Percentiles rank a stretch among this genome's conserved stretches.
Conservation (phyloP, 1,284 basidiomycete species). For the Garcileccinum viscosum region DNA sequence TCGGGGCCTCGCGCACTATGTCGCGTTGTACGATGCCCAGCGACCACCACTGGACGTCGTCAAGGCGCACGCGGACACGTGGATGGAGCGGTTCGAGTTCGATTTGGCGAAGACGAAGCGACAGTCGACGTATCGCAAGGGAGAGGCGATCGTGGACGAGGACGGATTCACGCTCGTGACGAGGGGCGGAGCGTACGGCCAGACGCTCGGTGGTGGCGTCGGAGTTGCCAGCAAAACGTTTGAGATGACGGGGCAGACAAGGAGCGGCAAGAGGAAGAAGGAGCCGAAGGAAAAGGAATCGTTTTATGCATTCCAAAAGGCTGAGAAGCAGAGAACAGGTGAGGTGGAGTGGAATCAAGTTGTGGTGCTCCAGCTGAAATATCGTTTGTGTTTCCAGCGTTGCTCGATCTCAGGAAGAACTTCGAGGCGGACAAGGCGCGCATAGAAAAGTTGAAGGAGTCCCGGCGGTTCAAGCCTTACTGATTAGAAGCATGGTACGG, state of each 20-base stretch:
- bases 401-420: conserved; percentile 78
- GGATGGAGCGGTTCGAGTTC: conserved; percentile 78
- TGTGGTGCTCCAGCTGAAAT: conserved; percentile 7
- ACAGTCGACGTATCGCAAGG: conserved; percentile 73
- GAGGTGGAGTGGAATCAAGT: conserved; percentile 29
- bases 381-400: conserved; percentile 16
- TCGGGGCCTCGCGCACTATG: conserved; percentile 75
- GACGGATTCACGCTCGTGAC: conserved; percentile 93
- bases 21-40: conserved; percentile 61
- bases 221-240: conserved; percentile 79
- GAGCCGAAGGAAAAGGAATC: conserved; percentile 73
- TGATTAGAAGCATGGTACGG: conserved; percentile 39
- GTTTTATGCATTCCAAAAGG: conserved; percentile 89
- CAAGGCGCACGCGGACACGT: conserved; percentile 77
- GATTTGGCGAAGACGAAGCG: conserved; percentile 68
- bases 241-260: conserved; percentile 63
- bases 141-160: conserved; percentile 87
- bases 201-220: conserved; percentile 82
- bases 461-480: conserved; percentile 85
- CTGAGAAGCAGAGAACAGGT: conserved; percentile 88
- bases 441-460: conserved; percentile 81
- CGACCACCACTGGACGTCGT: conserved; percentile 77
- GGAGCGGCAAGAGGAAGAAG: conserved; percentile 51
- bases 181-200: conserved; percentile 85
- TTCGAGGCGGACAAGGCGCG: conserved; percentile 91